Base-by-base conservation (phyloP, 2,329 filamentous ascomycete genomes). In the Aspergillus fructus region DNA sequence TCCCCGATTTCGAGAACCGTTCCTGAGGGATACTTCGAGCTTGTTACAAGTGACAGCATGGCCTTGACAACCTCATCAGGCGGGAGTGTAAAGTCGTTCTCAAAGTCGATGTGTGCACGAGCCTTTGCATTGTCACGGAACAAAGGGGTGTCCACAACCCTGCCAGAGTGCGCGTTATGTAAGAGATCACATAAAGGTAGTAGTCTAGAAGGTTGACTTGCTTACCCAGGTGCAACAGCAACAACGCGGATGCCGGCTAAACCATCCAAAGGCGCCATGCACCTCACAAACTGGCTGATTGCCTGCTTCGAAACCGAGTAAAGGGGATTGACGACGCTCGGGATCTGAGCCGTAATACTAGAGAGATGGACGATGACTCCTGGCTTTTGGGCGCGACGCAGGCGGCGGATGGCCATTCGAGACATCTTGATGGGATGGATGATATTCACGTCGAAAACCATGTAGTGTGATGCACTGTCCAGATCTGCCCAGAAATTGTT, bases 301-400 rank as follows among this genome's bases (percentile, higher is more conserved):
- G 45, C 45, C 45, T 48, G 45, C 5, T 48, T 48, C 3, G 45
- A 48, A 13, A 48, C 45, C 45, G 45, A 48, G 45, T 48, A 48
- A 9, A 48, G 21, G 8, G 45, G 45, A 17, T 48, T 48, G 19
- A 30, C 27, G 11, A 48, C 45, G n/a, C 21, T 27, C 3, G 45
- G 45, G 2, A 27, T 48, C 45, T 48, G 45, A 4, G 45, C 45
- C 8, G 45, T 48, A n/a, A 48, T 48, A 17, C 45, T 48, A 0
- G 45, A 48, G 11, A 48, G 15, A 11, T 48, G 45, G 12, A 48
- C 9, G 15, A 48, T 48, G 5, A 48, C 45, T 0, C 45, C 45
- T 34, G 21, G 37, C 37, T 15, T 40, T 4, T 40, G 13, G n/a
- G 37, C 8, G n/a, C 13, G 13, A 8, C 37, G 37, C 1, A 40